Conservation (phyloP, 768 basidiomycete species). For the Termitomyces sp. region DNA sequence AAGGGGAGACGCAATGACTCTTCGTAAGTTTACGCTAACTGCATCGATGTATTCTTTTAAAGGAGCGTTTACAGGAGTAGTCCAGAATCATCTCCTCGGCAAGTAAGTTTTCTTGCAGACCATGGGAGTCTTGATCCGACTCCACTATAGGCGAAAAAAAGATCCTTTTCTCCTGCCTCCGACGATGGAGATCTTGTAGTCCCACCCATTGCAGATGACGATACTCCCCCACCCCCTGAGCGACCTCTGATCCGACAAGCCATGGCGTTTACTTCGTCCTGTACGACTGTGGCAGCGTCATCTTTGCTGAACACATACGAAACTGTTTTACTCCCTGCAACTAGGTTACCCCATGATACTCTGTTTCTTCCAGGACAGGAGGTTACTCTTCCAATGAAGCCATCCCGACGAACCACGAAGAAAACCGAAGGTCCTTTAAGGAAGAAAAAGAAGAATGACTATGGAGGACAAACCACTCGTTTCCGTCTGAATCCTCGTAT, state of each 20-base stretch:
- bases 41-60: neutral
- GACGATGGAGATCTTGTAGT: conserved; percentile 42
- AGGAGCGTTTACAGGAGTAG: conserved; percentile 38
- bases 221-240: conserved; percentile 41
- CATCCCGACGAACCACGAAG: conserved; percentile 10
- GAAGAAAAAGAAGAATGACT: conserved; percentile 28
- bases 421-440: conserved; percentile 22
- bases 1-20: conserved; percentile 34
- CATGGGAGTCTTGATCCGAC: neutral
- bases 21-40: conserved; percentile 23
- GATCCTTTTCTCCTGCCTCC: conserved; percentile 46
- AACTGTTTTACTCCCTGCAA: conserved; percentile 21
- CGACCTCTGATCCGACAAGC: conserved; percentile 54
- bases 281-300: conserved; percentile 20
- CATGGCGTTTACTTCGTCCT: conserved; percentile 43
- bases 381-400: conserved; percentile 16
- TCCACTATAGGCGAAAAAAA: conserved; percentile 32
- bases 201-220: conserved; percentile 33
- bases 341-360: conserved; percentile 13
- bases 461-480: conserved; percentile 38
- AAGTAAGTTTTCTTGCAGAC: conserved; percentile 25
- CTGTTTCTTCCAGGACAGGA: conserved; percentile 54
- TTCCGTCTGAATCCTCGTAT: conserved; percentile 42
- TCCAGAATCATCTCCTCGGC: conserved; percentile 46
- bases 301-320: conserved; percentile 36